Evolutionary conservation across 345 rosid species (phyloP).

Genomic region (Eucalyptus polybractea): DNA sequence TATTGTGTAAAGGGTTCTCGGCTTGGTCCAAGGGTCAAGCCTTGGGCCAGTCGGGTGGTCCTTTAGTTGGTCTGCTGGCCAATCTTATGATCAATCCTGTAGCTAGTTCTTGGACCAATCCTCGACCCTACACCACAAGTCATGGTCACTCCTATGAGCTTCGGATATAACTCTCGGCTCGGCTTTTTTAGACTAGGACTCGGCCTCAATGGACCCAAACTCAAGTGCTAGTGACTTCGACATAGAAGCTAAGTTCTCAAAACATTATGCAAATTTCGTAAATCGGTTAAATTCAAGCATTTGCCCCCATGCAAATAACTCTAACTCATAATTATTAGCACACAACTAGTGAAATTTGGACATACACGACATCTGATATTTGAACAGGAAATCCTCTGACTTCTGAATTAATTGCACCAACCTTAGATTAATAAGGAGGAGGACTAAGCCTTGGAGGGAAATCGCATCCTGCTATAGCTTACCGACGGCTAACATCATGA

Average conservation of each 20-base stretch:
- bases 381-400: background rate
- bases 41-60: accelerated
- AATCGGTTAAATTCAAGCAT: background rate
- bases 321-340: background rate
- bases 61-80: accelerated
- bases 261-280: background rate
- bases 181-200: background rate
- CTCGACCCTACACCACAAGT: no score
- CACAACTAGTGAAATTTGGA: background rate
- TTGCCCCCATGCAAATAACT: background rate
- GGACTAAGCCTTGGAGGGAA: background rate
- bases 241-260: background rate
- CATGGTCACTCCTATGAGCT: no score
- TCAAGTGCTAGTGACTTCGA: background rate
- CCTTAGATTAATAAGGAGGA: background rate
- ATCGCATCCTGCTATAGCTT: background rate
- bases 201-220: background rate
- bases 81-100: accelerated
- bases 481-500: background rate
- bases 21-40: no score
- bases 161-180: accelerated
- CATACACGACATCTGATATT: background rate
- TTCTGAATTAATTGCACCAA: background rate
- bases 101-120: no score
- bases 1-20: no score